Evolutionary conservation across 176 grass and related monocot species (phyloP), one percentile per base, ranked within the genome.

Genomic region (Oryza glaberrima): DNA sequence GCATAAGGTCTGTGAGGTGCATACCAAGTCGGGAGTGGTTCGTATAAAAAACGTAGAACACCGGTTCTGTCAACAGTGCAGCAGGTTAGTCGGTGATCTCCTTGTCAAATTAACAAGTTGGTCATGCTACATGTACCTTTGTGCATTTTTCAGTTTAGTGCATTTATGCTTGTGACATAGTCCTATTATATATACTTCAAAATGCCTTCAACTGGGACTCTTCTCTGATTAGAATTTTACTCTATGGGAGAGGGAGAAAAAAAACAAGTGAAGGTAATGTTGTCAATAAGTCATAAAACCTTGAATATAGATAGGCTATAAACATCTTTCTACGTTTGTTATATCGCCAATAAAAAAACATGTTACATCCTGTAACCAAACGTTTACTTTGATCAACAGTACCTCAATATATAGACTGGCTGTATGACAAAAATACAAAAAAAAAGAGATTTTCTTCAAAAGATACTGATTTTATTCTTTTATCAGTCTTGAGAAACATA

Each of bases 31-130:
- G 1, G 67, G n/a, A 4, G 35, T 86, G 47, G 92, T 87, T 32
- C 11, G 36, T 45, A 84, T 98, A 3, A 74, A 76, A 74, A 77
- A 80, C n/a, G 30, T 65, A 19, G 87, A 91, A 72, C 79, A 91
- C 60, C 92, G 95, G 8, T 98, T 98, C 84, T 98, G 92, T 69
- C 95, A 98, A 86, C 92, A 98, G 71, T 94, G 95, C 76, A 98
- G 95, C 87, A 98, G 91, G 94, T 96, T 76, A 69, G 85, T 74
- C 72, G 40, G 61, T 65, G 64, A 81, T 81, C 87, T 88, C 36
- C 70, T 81, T 69, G 64, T 74, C 65, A 78, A 32, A 34, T 84
- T 68, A 73, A 40, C 25, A 56, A 54, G 51, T 20, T 49, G 7
- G 64, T 49, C 36, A 65, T 82, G 58, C 78, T 49, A 35, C 64